These are phyloP conservation scores for Didymella sp. DNA, from an alignment of 2,329 filamentous ascomycete genomes.

Conservation along the genomic window DNA sequence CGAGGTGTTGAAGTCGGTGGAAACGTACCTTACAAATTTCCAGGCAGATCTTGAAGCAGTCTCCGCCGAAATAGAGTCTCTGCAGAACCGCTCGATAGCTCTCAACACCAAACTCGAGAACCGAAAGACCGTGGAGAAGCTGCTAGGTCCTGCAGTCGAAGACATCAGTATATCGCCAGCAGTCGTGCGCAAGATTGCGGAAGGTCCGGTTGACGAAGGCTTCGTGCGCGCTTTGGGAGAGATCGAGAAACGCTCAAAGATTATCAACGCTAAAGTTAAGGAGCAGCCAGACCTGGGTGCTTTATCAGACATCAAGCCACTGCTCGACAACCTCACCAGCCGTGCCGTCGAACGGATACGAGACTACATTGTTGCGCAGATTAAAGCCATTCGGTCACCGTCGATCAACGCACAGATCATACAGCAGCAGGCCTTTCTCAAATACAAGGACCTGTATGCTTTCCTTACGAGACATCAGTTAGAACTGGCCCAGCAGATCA, in stretches of 20 bases:
- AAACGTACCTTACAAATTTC: constrained; percentile 90
- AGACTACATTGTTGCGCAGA: constrained; percentile 92
- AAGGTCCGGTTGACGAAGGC: constrained; percentile 86
- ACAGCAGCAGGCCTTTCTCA: constrained; percentile 88
- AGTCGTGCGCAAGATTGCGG: constrained; percentile 82
- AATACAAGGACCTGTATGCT: constrained; percentile 84
- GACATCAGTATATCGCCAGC: constrained; percentile 87
- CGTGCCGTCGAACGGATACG: constrained; percentile 94
- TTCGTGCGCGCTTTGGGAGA: constrained; percentile 87
- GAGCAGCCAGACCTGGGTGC: constrained; percentile 72
- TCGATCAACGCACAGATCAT: constrained; percentile 98
- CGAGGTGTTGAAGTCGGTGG: constrained; percentile 89
- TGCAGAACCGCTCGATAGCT: constrained; percentile 84
- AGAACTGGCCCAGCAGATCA: constrained; percentile 86
- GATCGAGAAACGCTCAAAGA: constrained; percentile 77
- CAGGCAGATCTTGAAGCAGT: constrained; percentile 91
- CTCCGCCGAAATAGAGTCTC: constrained; percentile 91
- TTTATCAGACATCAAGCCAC: constrained; percentile 79
- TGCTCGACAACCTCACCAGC: constrained; percentile 81
- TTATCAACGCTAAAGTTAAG: constrained; percentile 71
- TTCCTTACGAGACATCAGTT: constrained; percentile 86
- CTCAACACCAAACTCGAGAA: constrained; percentile 88
- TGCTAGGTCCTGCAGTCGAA: constrained; percentile 86
- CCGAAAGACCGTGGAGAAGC: constrained; percentile 85
- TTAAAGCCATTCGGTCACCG: constrained; percentile 90